These are phyloP conservation scores for Trichomonascaceae sp. DNA, from an alignment of 1,139 yeast species.

Conservation along the genomic window DNA sequence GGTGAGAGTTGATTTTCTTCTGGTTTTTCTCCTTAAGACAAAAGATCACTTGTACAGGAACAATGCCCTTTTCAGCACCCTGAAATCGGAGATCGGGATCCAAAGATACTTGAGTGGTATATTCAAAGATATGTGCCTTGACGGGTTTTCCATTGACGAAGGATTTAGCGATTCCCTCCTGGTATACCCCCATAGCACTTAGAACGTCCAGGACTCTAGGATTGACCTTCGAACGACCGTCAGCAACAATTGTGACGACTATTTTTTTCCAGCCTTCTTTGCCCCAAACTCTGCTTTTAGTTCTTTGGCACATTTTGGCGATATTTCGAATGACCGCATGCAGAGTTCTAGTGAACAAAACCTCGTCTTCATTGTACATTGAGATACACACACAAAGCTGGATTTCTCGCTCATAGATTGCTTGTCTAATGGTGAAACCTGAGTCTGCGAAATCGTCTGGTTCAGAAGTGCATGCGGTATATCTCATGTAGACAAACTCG, in stretches of 20 bases:
- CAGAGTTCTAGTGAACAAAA: constrained; percentile 81
- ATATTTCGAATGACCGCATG: constrained; percentile 90
- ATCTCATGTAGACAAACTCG: constrained; percentile 90
- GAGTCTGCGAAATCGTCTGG: constrained; percentile 75
- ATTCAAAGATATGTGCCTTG: constrained; percentile 87
- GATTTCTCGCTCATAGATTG: constrained; percentile 79
- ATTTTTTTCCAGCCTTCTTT: constrained; percentile 93
- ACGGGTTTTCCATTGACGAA: constrained; percentile 86
- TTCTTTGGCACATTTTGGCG: constrained; percentile 76
- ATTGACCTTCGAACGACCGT: constrained; percentile 83
- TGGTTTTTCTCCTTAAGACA: constrained; percentile 85
- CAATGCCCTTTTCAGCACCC: constrained; percentile 72
- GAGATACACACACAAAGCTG: constrained; percentile 87
- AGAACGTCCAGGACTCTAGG: constrained; percentile 77
- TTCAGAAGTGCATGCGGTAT: constrained; percentile 87
- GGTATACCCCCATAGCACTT: constrained; percentile 93
- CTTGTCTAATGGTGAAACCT: constrained; percentile 82
- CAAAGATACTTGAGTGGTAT: constrained; percentile 83
- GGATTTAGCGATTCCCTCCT: constrained; percentile 93
- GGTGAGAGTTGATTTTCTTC: constrained; percentile 87
- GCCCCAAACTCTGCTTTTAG: constrained; percentile 85
- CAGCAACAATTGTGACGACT: constrained; percentile 84
- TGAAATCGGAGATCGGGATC: constrained; percentile 81
- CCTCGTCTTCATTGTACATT: constrained; percentile 94
- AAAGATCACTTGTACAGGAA: constrained; percentile 87